Evolutionary conservation across 2,329 filamentous ascomycete genomes (phyloP).

Genomic region (Diaporthe vexans): DNA sequence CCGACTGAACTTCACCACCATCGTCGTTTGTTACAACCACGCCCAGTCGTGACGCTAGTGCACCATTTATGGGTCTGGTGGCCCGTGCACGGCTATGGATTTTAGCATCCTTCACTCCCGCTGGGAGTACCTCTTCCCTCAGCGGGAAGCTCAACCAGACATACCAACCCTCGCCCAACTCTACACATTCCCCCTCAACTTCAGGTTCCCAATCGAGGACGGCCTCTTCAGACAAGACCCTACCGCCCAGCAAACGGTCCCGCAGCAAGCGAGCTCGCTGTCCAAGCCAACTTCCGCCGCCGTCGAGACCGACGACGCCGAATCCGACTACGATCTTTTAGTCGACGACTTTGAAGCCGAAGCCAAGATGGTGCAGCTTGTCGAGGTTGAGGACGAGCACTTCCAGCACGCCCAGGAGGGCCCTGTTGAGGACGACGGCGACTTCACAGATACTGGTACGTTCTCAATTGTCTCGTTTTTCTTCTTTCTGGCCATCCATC

Average conservation of each 20-base stretch:
- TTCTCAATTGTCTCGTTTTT: slow-evolving; percentile 47
- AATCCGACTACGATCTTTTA: slow-evolving; percentile 15
- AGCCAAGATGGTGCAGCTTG: slow-evolving; percentile 90
- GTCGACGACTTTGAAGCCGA: slow-evolving; percentile 34
- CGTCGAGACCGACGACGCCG: slow-evolving; percentile 31
- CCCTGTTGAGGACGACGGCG: slow-evolving; percentile 83
- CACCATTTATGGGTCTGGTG: not conserved
- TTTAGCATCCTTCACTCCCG: slow-evolving; percentile 6
- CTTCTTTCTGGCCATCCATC: not conserved
- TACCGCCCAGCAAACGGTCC: not conserved
- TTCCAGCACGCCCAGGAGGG: slow-evolving; percentile 80
- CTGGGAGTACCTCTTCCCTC: not conserved
- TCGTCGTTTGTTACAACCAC: not conserved
- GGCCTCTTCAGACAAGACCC: not conserved
- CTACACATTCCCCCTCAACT: not conserved
- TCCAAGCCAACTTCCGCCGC: slow-evolving; percentile 19
- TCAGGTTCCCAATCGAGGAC: not conserved
- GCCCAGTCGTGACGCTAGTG: slow-evolving; percentile 2
- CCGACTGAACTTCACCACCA: not conserved
- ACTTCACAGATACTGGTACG: slow-evolving; percentile 93
- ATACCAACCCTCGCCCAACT: slow-evolving; percentile 3
- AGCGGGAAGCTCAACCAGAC: not conserved
- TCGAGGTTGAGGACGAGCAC: slow-evolving; percentile 97
- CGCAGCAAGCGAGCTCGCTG: not conserved
- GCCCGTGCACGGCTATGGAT: slow-evolving; percentile 18